Conservation (phyloP, 2,329 filamentous ascomycete species). For the Thielaviopsis punctulata region DNA sequence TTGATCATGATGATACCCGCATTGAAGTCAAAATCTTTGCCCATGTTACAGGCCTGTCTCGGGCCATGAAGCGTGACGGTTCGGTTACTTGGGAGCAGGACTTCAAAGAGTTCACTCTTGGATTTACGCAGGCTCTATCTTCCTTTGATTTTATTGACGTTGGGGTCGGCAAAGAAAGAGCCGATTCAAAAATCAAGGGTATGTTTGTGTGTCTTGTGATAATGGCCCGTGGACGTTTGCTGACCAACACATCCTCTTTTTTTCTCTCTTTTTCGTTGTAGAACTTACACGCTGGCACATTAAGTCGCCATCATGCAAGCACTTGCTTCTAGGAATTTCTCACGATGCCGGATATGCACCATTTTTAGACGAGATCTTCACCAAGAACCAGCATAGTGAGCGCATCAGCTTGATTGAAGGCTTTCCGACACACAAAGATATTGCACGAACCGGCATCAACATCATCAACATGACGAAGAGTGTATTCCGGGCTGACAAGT, state of each 20-base stretch:
- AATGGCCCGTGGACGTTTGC: neutral
- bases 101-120: conserved; percentile 38
- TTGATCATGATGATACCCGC: conserved; percentile 27
- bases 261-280: conserved; percentile 15
- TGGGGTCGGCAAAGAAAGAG: conserved; percentile 38
- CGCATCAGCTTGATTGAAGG: conserved; percentile 39
- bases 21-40: conserved; percentile 39
- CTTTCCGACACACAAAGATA: conserved; percentile 27
- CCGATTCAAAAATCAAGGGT: conserved; percentile 45
- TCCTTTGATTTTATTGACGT: conserved; percentile 49
- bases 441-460: conserved; percentile 28
- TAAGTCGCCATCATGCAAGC: conserved; percentile 42
- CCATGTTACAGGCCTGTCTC: conserved; percentile 33
- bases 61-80: conserved; percentile 32
- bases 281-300: conserved; percentile 39
- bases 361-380: conserved; percentile 37
- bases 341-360: conserved; percentile 44
- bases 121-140: conserved; percentile 41
- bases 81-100: conserved; percentile 26
- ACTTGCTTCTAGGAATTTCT: conserved; percentile 43
- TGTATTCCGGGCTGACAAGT: conserved; percentile 38
- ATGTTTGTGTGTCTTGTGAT: conserved; percentile 11
- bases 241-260: neutral
- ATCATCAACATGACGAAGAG: conserved; percentile 28
- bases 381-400: conserved; percentile 23